Conservation (phyloP, 139 green algal species). For the Chlorella sp. region DNA sequence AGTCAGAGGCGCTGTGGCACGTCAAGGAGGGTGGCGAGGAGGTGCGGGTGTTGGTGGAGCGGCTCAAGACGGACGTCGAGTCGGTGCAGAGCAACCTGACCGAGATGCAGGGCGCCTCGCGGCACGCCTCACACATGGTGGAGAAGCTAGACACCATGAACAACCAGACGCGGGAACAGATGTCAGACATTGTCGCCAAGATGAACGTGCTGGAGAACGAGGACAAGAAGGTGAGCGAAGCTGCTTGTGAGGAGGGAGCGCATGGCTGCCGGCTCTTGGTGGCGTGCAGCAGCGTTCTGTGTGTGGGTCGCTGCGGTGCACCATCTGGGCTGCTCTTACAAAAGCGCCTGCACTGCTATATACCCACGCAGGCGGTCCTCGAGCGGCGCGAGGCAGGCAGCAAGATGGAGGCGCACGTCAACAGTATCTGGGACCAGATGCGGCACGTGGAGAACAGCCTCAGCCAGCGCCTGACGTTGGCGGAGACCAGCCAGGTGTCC, state of each 20-base stretch:
- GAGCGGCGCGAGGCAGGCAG: conserved; percentile 15
- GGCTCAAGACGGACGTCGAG: conserved; percentile 15
- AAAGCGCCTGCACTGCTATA: too few species aligned
- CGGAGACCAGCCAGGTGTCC: conserved; percentile 29
- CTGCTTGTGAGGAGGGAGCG: too few species aligned
- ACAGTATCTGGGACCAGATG: conserved; percentile 43
- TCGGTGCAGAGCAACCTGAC: conserved; percentile 1
- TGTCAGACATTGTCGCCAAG: neutral
- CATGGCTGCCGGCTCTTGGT: too few species aligned
- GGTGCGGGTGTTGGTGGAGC: conserved; percentile 14
- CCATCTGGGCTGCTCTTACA: neutral
- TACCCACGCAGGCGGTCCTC: conserved; percentile 5
- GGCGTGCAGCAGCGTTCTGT: neutral
- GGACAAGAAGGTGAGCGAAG: neutral
- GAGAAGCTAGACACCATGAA: conserved; percentile 20
- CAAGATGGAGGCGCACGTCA: conserved; percentile 28
- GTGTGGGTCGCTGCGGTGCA: too few species aligned
- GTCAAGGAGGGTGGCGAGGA: conserved; percentile 24
- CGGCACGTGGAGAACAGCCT: conserved; percentile 33
- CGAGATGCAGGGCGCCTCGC: conserved; percentile 4
- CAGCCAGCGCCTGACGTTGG: conserved; percentile 27
- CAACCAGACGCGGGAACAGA: neutral
- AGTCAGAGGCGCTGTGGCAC: conserved; percentile 29
- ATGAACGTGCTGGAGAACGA: neutral
- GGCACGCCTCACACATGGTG: conserved; percentile 12